These are phyloP conservation scores for Suhomyces sp. DNA, from an alignment of 805 yeast species.

Conservation along the genomic window DNA sequence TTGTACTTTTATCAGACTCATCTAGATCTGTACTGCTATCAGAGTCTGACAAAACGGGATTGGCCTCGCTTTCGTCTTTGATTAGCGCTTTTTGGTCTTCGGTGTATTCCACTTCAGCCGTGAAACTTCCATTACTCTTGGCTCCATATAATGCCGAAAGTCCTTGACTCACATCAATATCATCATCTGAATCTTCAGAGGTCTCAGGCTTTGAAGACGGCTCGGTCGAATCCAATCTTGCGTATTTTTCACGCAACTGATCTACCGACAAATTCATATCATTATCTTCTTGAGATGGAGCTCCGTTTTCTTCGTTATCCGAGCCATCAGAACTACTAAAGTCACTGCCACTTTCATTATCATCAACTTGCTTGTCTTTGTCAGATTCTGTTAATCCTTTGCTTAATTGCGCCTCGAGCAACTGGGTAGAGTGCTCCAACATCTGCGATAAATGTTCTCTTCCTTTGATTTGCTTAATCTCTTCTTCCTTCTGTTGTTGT, in stretches of 20 bases:
- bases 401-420: conserved; percentile 79
- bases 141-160: conserved; percentile 25
- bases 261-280: conserved; percentile 56
- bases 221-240: conserved; percentile 32
- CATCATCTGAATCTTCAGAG: conserved; percentile 10
- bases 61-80: conserved; percentile 14
- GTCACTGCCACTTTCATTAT: conserved; percentile 12
- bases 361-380: conserved; percentile 21
- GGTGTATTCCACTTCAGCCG: conserved; percentile 21
- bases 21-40: conserved; percentile 14
- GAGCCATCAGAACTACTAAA: conserved; percentile 1
- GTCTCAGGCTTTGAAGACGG: conserved; percentile 13
- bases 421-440: conserved; percentile 85
- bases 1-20: conserved; percentile 8
- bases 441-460: conserved; percentile 84
- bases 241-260: conserved; percentile 55
- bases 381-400: conserved; percentile 21
- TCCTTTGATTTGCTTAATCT: conserved; percentile 74
- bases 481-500: conserved; percentile 76
- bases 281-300: conserved; percentile 19
- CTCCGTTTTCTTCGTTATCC: conserved; percentile 16
- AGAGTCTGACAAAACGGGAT: conserved; percentile 18
- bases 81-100: conserved; percentile 34
- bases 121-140: conserved; percentile 4
- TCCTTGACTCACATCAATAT: conserved; percentile 10